Percentiles rank a stretch among this genome's conserved stretches.
Conservation (phyloP, 805 yeast genomes). For the Starmerella davenportii region DNA sequence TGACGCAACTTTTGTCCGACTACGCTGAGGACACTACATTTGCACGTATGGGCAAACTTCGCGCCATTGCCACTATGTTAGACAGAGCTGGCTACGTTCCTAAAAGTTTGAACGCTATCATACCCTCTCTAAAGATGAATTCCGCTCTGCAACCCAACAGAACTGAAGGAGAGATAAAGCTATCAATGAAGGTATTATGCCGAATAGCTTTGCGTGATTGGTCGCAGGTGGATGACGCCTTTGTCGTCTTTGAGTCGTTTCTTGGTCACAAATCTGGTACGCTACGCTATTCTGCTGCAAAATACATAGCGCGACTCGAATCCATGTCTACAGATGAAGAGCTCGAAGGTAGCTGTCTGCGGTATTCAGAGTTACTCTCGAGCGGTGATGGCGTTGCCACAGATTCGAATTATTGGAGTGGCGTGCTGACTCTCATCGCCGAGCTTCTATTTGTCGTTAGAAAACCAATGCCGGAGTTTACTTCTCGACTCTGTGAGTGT, state of each 20-base stretch:
- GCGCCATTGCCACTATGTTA: neutral
- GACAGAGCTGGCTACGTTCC: neutral
- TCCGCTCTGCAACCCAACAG: too few relatives aligned
- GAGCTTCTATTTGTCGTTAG: slow-evolving; percentile 23
- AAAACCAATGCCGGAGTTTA: neutral
- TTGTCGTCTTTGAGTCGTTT: slow-evolving; percentile 31
- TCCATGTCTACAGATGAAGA: slow-evolving; percentile 19
- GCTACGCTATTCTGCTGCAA: slow-evolving; percentile 49
- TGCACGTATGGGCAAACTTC: neutral
- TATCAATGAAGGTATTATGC: slow-evolving; percentile 24
- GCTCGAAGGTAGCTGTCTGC: slow-evolving; percentile 8
- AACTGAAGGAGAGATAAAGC: too few relatives aligned
- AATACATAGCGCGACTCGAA: slow-evolving; percentile 38
- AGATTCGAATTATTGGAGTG: slow-evolving; percentile 30
- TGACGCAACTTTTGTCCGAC: neutral
- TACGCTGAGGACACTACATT: neutral
- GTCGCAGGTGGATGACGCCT: slow-evolving; percentile 27
- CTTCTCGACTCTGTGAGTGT: neutral
- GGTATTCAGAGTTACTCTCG: slow-evolving; percentile 17
- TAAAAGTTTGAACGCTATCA: neutral
- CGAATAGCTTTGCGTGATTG: slow-evolving; percentile 24
- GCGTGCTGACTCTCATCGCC: slow-evolving; percentile 40
- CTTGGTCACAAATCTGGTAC: slow-evolving; percentile 34
- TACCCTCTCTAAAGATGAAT: too few relatives aligned
- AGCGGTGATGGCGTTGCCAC: slow-evolving; percentile 13